Conservation (phyloP, 257 asterid species). For the Scutellaria baicalensis region DNA sequence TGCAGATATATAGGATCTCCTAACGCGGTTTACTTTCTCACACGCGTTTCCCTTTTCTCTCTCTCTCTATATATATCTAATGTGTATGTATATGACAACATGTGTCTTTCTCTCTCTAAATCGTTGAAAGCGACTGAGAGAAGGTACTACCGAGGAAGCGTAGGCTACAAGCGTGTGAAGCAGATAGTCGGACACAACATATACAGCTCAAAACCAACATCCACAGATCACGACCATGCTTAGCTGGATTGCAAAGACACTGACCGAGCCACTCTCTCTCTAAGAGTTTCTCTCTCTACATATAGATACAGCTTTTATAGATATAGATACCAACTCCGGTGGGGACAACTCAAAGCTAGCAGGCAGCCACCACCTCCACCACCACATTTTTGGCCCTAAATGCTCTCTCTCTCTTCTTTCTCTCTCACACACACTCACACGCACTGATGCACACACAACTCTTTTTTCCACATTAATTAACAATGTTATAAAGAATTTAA, state of each 20-base stretch:
- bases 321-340: conserved; percentile 19
- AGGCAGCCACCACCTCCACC: not conserved
- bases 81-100: not conserved
- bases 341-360: conserved; percentile 12
- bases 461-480: conserved; percentile 8
- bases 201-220: conserved; percentile 1
- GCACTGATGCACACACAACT: not conserved
- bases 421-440: conserved; percentile 1
- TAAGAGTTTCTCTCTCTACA: conserved; percentile 1
- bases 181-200: not conserved
- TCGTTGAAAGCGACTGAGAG: not conserved
- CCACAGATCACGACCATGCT: not conserved
- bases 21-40: conserved; percentile 13
- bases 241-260: conserved; percentile 14
- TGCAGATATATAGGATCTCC: conserved; percentile 8
- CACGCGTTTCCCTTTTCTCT: not conserved
- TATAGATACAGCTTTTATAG: not conserved
- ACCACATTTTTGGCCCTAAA: conserved; percentile 14
- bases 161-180: conserved; percentile 2
- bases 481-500: not conserved
- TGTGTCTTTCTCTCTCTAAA: not conserved
- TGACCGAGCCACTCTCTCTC: not conserved
- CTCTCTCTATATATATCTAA: not conserved
- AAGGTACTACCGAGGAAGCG: not conserved
- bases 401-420: not conserved